Conservation (phyloP, 805 yeast genomes). For the Nakazawaea holstii region DNA sequence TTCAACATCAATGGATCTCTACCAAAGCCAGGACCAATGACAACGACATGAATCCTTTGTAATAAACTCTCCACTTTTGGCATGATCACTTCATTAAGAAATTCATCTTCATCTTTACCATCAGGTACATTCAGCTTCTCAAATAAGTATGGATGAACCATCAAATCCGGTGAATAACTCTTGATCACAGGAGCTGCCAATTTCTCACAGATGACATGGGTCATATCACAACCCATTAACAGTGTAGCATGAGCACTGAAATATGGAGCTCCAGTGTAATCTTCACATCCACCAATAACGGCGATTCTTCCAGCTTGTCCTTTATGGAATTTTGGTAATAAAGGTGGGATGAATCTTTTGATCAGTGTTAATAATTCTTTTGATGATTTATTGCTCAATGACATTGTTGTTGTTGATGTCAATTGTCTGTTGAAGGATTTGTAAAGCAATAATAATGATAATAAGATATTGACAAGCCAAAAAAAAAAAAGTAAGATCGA, state of each 20-base stretch:
- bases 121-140: conserved; percentile 28
- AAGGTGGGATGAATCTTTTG: conserved; percentile 66
- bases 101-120: conserved; percentile 20
- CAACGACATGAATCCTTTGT: conserved; percentile 69
- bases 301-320: conserved; percentile 90
- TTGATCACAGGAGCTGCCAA: conserved; percentile 79
- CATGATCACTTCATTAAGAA: conserved; percentile 40
- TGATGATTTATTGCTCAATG: conserved; percentile 2
- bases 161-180: conserved; percentile 83
- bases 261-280: conserved; percentile 95
- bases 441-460: no score
- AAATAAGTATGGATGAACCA: conserved; percentile 89
- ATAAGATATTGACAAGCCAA: no score
- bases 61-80: conserved; percentile 53
- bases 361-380: conserved; percentile 45
- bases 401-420: conserved; percentile 1
- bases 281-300: conserved; percentile 91
- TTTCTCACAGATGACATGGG: conserved; percentile 83
- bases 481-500: no score
- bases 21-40: conserved; percentile 94
- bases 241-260: conserved; percentile 86
- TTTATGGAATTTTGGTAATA: conserved; percentile 66
- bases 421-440: no score
- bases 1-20: conserved; percentile 66
- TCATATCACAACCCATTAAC: conserved; percentile 78